Base-by-base conservation (phyloP, 148 eudicot species). In the Dysphania ambrosioides region DNA sequence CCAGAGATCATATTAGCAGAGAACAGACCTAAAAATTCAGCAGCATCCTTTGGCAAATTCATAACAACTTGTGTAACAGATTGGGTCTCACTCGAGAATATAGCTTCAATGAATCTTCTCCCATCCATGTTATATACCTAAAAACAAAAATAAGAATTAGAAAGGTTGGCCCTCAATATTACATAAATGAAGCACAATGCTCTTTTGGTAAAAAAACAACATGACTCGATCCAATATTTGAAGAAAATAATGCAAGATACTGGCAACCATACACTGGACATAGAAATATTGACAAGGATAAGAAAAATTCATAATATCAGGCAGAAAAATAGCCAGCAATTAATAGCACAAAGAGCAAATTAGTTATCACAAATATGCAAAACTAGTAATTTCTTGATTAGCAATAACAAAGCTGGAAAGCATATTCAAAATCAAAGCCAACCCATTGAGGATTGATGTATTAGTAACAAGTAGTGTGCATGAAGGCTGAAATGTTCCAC, bases 91-190 rank as follows among this genome's bases (percentile, higher is more conserved):
- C 83, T 79, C 27, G 88, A 72, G 83, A 94, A 90, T 58, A 94
- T 67, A 60, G 88, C 44, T 70, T 87, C 85, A 60, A 94, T 90
- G 80, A 94, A 94, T 82, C 97, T 87, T 82, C 98, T 88, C 31
- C 87, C 98, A 73, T 94, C 97, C 98, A 94, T 94, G 86, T 94
- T 94, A 70, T 59, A 91, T 67, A 94, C 88, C 97, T 94, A 71
- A 32, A 81, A 85, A 82, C 74, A 51, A 72, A 78, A 74, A 38
- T 32, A 44, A 77, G 7, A 41, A 18, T 35, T 3, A 35, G 32
- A 38, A 67, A 47, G 15, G 23, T 62, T 38, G 30, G 44, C 32
- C 16, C 32, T 31, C 2, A 1, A 11, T 24, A 60, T 18, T 27
- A 42, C 11, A 73, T 55, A 67, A 55, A 16, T 16, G 10, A 66